Base-by-base conservation (phyloP, 169 alveolate species). In the Plasmodium gallinaceum region DNA sequence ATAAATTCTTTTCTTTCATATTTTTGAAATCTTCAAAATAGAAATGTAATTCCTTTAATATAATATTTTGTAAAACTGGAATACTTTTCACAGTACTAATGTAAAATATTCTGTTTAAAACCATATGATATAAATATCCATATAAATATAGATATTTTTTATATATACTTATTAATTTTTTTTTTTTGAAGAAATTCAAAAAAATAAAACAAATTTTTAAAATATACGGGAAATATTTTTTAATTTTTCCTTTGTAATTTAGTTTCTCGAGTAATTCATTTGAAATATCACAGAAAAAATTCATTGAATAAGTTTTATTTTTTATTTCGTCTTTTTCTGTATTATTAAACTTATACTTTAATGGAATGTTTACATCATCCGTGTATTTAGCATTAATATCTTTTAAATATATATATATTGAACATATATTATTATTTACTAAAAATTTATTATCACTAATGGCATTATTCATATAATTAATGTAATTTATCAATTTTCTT, bases 121-220 rank as follows among this genome's bases (percentile, higher is more conserved):
- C 54, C 89, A 78, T 78, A 46, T 78, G 78, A 43, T 78, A 78
- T 42, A 78, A 14, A 42, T 78, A 64, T 42, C 65, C 89, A 78
- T 78, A 78, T 78, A 78, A 70, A 43, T 78, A 64, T 78, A 78
- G 64, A 65, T 78, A 78, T 78, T 78, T 78, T 78, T 64, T 58
- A 58, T 78, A 78, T 32, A 78, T 65, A 64, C 48, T 64, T 78
- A 78, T 78, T 42, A 65, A 51, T 32, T 66, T 62, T 42, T 64
- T 52, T 78, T 65, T 22, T 78, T 43, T 78, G 46, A 78, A 78
- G 9, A 78, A 64, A 32, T 78, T 54, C 9, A 78, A 51, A 48
- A 43, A 45, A 10, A 68, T 8, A 22, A 22, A 78, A 14, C 71
- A 46, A 9, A 37, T 65, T 78, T 78, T 78, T 48, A 78, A 65